These are phyloP conservation scores for Colletotrichum godetiae DNA, from an alignment of 2,329 filamentous ascomycete species.

Conservation along the genomic window DNA sequence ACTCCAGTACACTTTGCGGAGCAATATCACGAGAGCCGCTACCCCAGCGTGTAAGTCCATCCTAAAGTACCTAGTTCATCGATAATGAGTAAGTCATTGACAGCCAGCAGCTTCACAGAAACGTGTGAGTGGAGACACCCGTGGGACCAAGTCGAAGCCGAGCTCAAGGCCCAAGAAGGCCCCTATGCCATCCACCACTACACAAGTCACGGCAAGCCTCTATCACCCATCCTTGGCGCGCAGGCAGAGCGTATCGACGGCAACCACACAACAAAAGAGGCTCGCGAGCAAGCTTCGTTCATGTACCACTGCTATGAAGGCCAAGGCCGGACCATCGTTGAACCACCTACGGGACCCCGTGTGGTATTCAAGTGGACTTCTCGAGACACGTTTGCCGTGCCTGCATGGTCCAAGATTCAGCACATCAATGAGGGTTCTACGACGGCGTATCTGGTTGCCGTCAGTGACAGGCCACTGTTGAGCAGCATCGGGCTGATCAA, in stretches of 20 bases:
- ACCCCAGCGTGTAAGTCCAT: constrained; percentile 55
- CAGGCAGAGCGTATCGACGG: constrained; percentile 58
- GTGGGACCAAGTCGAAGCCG: constrained; percentile 54
- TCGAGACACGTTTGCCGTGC: constrained; percentile 65
- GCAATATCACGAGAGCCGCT: constrained; percentile 57
- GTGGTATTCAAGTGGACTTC: constrained; percentile 54
- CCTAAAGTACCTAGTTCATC: not conserved
- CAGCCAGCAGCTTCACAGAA: constrained; percentile 43
- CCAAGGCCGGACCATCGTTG: constrained; percentile 54
- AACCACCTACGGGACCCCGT: constrained; percentile 43
- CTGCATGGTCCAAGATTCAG: constrained; percentile 61
- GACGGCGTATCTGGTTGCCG: constrained; percentile 47
- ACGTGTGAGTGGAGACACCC: constrained; percentile 54
- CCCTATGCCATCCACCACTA: constrained; percentile 51
- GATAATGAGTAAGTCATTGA: not conserved
- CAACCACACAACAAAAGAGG: constrained; percentile 45
- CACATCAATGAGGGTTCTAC: constrained; percentile 51
- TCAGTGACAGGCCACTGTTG: constrained; percentile 48
- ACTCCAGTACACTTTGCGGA: constrained; percentile 66
- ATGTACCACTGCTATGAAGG: constrained; percentile 66
- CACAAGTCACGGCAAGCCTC: constrained; percentile 42
- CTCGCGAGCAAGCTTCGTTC: constrained; percentile 60
- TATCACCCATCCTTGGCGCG: constrained; percentile 59
- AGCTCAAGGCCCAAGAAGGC: constrained; percentile 47
- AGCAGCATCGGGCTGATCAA: constrained; percentile 42